Base-by-base conservation (phyloP, 2,329 filamentous ascomycete genomes). In the Bipolaris gigantea region DNA sequence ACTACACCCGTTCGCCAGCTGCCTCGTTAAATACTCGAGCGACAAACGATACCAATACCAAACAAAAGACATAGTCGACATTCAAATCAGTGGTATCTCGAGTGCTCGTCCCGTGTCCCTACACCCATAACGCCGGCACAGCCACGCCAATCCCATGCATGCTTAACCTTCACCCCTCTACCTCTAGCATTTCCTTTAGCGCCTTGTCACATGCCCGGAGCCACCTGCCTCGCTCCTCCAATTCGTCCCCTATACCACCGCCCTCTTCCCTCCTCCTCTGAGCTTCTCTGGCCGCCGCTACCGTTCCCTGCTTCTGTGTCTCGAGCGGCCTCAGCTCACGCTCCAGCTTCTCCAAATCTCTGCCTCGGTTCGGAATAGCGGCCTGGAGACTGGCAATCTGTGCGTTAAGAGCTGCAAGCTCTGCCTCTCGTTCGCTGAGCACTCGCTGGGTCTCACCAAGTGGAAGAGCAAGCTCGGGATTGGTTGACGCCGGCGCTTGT, bases 141-240 rank as follows among this genome's bases (percentile, higher is more conserved):
- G 38, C 16, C 42, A 50, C 15, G 34, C 25, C 27, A 42, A 25
- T 18, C 33, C 18, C 40, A 10, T 25, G 23, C 45, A 15, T 32
- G 25, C 27, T 25, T 16, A 41, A 43, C 34, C 33, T 16, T 62
- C 57, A 60, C 43, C 49, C 33, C 62, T 81, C 73, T 15, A 85
- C 77, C 60, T 86, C 84, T 62, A 91, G 69, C 75, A 89, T 84
- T 54, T 83, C 80, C 66, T 77, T 84, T 71, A 92, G 71, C 13
- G 75, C 81, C 8, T 77, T 76, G 67, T 91, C 88, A n/a, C 84
- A 85, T 16, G 86, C 86, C 61, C 84, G 83, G 75, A 86, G 85
- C 89, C 89, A 93, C 61, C 89, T 79, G 5, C 87, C 89, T 63
- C 85, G 82, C 73, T 89, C 87, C 71, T 92, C 89, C 30, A 92